Evolutionary conservation across 2,329 filamentous ascomycete genomes (phyloP), one percentile per base, ranked within the genome.

Genomic region (Calonectria hawksworthii): DNA sequence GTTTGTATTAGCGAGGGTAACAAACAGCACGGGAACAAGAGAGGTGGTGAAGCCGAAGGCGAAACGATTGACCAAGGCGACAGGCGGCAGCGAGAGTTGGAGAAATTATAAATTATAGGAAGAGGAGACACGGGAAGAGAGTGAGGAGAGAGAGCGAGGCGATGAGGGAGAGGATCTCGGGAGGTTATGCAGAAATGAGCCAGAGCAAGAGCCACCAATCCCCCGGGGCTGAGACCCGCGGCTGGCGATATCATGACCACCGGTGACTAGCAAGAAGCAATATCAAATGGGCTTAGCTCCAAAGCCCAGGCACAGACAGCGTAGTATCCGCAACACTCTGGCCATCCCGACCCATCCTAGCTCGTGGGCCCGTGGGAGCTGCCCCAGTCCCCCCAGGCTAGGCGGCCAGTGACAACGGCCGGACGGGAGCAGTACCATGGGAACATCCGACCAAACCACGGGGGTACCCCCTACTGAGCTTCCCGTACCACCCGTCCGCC

Each of bases 241-340:
- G 72, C 77, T 80, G 77, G 76, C 74, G 73, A 79, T 81, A 80
- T 80, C 79, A 80, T 64, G 74, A 76, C 76, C 69, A 77, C 70
- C 66, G 59, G 71, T 66, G 65, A 69, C 71, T 73, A 74, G 63
- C 63, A 79, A 63, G 69, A 47, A 76, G 76, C 78, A 66, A 72
- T 51, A 78, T 81, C 71, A 73, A 73, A 73, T 30, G 50, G 79
- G 79, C 73, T 75, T 81, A 81, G 79, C 72, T 76, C 73, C 70
- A 56, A 44, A 44, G 66, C 50, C 56, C 59, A 73, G 71, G 71
- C 66, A 73, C 71, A 73, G 71, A 56, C 66, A 73, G 59, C 66
- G 71, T 73, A 66, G 71, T 65, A 73, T 73, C 65, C 66, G 56
- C 56, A 69, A 41, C 38, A 36, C 66, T 63, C 50, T 65, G 61